phyloP scores from a whole-genome alignment of 2,329 filamentous ascomycete genomes.

The Stagonosporopsis vannaccii region DNA sequence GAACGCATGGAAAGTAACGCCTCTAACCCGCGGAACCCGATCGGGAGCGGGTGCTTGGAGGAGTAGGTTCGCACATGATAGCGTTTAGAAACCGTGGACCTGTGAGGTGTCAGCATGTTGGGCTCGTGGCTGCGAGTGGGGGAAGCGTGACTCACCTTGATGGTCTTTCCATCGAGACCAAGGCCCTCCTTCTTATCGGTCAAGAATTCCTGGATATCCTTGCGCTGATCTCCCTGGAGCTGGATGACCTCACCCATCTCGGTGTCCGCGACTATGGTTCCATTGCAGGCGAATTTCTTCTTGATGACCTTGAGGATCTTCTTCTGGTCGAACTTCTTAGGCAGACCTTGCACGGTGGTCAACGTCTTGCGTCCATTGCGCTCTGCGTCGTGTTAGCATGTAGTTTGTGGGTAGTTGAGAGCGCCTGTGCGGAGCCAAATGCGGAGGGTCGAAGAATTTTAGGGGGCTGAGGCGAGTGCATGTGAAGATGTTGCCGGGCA shows the following conservation, averaged over 20 bases:
- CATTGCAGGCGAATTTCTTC: slow-evolving; percentile 99
- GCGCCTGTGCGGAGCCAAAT: slow-evolving; percentile 2
- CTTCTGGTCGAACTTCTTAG: slow-evolving; percentile 99
- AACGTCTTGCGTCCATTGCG: slow-evolving; percentile 99
- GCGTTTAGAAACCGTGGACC: slow-evolving; percentile 48
- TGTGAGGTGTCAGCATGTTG: slow-evolving; percentile 14
- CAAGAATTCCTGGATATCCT: slow-evolving; percentile 98
- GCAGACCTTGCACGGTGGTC: slow-evolving; percentile 98
- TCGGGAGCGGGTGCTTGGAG: slow-evolving; percentile 18
- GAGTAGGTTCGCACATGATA: slow-evolving; percentile 23
- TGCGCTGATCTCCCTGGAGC: slow-evolving; percentile 98
- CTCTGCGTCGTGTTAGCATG: slow-evolving; percentile 68
- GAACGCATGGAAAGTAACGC: slow-evolving; percentile 9
- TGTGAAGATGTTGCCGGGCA: not conserved
- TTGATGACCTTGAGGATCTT: slow-evolving; percentile 99
- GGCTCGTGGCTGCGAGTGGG: not conserved
- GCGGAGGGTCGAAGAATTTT: slow-evolving; percentile 15
- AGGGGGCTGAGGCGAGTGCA: slow-evolving; percentile 2
- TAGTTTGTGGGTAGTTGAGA: not conserved
- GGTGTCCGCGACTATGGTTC: slow-evolving; percentile 93
- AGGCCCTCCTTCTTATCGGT: slow-evolving; percentile 94
- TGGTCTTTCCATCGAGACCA: slow-evolving; percentile 93
- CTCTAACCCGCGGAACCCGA: slow-evolving; percentile 3
- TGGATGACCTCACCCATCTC: slow-evolving; percentile 99
- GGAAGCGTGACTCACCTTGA: slow-evolving; percentile 71